Base-by-base conservation (phyloP, 2,329 filamentous ascomycete genomes). In the Fusarium sp. region DNA sequence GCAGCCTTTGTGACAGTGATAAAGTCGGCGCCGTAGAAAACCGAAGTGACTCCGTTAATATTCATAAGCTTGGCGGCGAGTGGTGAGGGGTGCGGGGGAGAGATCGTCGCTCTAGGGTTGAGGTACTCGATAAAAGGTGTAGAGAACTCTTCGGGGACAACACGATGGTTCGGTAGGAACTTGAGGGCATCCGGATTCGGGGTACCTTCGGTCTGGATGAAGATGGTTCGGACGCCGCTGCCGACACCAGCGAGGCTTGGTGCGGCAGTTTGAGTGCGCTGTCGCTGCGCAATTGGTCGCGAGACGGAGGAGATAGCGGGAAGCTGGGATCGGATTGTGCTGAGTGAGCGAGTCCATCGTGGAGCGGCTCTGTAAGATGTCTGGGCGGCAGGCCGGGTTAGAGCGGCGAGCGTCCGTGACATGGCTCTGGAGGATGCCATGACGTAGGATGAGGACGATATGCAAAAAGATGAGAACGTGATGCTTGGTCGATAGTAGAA, bases 161-260 rank as follows among this genome's bases (percentile, higher is more conserved):
- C 89, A 39, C 87, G 88, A 79, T 93, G 90, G 81, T 97, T 97
- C 3, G 96, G 96, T 39, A 96, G 87, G 82, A 99, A 99, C 82
- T 99, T 99, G 75, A 98, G 86, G 33, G 94, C 94, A 82, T 98
- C 94, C n/a, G 89, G 85, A 80, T 99, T 99, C 26, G 96, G 96
- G 2, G 96, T 99, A 70, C 87, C 88, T 77, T 98, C 95, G 7
- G 95, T 98, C 82, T 99, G 96, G 76, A 99, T 99, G 83, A 98
- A 99, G 79, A 99, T 97, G 24, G 89, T 94, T 68, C 95, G 90
- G 62, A 78, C 78, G 49, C 81, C 81, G 54, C 75, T 75, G 30
- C 77, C 74, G 50, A 74, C 68, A 43, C 73, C 55, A 62, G 71
- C 67, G 41, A 75, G 65, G 47, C 70, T 60, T 14, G 74, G 70